These are phyloP conservation scores for Nemania diffusa DNA, from an alignment of 2,329 filamentous ascomycete species.

Conservation along the genomic window DNA sequence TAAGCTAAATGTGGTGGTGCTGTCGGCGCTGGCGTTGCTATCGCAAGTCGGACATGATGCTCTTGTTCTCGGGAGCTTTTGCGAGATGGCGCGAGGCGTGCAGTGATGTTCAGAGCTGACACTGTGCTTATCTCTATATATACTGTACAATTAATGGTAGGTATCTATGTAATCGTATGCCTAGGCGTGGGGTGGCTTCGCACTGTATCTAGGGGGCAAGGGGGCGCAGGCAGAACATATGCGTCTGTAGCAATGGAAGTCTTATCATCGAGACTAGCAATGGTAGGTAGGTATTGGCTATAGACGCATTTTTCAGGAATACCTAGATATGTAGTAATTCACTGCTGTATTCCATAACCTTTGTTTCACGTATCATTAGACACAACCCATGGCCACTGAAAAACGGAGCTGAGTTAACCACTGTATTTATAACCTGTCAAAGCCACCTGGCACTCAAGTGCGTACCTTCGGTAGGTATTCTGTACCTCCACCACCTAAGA, in stretches of 20 bases:
- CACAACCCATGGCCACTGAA: background rate
- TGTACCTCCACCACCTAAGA: background rate
- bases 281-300: too few species aligned
- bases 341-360: background rate
- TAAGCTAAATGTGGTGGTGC: background rate
- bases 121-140: background rate
- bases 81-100: background rate
- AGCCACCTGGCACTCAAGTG: background rate
- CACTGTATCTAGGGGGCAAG: constrained; percentile 1
- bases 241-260: background rate
- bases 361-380: background rate
- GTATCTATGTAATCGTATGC: background rate
- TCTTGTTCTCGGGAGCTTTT: constrained; percentile 18
- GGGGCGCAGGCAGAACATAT: background rate
- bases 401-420: constrained; percentile 13
- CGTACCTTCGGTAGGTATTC: too few species aligned
- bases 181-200: background rate
- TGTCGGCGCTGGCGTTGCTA: constrained; percentile 2
- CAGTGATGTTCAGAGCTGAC: background rate
- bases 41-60: constrained; percentile 21
- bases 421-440: constrained; percentile 9
- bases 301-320: background rate
- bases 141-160: background rate
- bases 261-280: background rate
- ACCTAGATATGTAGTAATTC: too few species aligned